Base-by-base conservation (phyloP, 2,329 filamentous ascomycete genomes). In the Penicillium sp. region DNA sequence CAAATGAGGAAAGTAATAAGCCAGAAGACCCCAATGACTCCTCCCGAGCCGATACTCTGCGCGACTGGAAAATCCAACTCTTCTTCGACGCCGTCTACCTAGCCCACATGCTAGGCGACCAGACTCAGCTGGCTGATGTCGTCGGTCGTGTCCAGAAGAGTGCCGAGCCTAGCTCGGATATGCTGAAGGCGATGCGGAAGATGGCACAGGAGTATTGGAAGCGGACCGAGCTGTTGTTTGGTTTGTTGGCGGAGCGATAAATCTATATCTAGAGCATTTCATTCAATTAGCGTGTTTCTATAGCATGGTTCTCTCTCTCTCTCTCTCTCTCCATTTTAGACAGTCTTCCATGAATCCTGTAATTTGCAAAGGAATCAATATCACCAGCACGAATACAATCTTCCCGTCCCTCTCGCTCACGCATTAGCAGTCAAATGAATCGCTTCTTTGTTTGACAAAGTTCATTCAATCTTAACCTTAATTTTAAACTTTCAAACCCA, bases 221-320 rank as follows among this genome's bases (percentile, higher is more conserved):
- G 75, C 84, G 88, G 64, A 94, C 89, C 9, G 87, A 83, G 68
- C 72, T 97, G 56, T 71, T 97, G 21, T 96, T 97, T 73, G 91
- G 89, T 2, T 75, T 96, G 50, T 73, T 97, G 58, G 80, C 79
- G 4, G 49, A 49, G 30, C 53, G 51, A 21, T 56, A 49, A n/a
- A 7, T 8, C 15, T 42, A 10, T 15, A 26, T 21, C 6, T 23
- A 23, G 3, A 37, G 9, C 29, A 13, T 32, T 32, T 32, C n/a
- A 32, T 32, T 15, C n/a, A n/a, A 32, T 32, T 15, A 32, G 29
- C 13, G 29, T 32, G 7, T n/a, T 32, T 6, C 29, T 13, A 32
- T 32, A 27, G 26, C 26, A 27, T 27, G 7, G 7, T 7, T 7
- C 7, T 27, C 26, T 27, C 10, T 27, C 7, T 27, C 10, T 27